Evolutionary conservation across 495 filamentous ascomycete genomes (phyloP).

Genomic region (Hypoxylon lienhwacheense): DNA sequence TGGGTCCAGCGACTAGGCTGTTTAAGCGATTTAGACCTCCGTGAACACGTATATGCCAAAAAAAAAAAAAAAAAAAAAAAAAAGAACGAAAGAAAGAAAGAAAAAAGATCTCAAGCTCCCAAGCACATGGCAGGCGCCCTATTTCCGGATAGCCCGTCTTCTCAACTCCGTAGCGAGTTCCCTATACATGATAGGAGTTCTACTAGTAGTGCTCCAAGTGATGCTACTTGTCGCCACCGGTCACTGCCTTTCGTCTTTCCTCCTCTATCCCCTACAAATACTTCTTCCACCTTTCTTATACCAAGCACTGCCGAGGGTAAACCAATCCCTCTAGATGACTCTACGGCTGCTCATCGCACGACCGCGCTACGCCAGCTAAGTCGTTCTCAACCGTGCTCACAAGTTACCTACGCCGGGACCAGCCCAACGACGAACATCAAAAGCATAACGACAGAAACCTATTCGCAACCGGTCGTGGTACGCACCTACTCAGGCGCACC

Average conservation of each 20-base stretch:
- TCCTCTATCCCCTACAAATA: slow-evolving; percentile 42
- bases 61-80: too few relatives aligned
- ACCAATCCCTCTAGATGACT: slow-evolving; percentile 48
- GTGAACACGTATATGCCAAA: slow-evolving; percentile 9
- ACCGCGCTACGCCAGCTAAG: slow-evolving; percentile 50
- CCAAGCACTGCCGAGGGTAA: slow-evolving; percentile 51
- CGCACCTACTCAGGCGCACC: slow-evolving; percentile 53
- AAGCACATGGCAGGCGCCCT: slow-evolving; percentile 27
- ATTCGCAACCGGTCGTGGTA: slow-evolving; percentile 59
- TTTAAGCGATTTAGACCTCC: slow-evolving; percentile 2
- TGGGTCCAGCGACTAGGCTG: slow-evolving; percentile 2
- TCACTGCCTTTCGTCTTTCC: slow-evolving; percentile 45
- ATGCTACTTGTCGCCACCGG: slow-evolving; percentile 15
- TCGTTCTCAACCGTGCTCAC: slow-evolving; percentile 46
- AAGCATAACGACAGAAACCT: slow-evolving; percentile 54
- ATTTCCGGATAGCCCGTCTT: slow-evolving; percentile 5
- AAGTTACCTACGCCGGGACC: slow-evolving; percentile 49
- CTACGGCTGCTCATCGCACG: slow-evolving; percentile 44
- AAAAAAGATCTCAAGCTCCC: background rate
- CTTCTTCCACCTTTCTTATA: slow-evolving; percentile 47
- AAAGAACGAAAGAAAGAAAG: too few relatives aligned
- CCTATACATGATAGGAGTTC: slow-evolving; percentile 3
- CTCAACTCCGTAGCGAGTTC: slow-evolving; percentile 12
- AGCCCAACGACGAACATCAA: slow-evolving; percentile 29
- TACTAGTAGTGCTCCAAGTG: background rate